These are phyloP conservation scores for Lenwebbia sp. DNA, from an alignment of 345 rosid species.

Conservation along the genomic window DNA sequence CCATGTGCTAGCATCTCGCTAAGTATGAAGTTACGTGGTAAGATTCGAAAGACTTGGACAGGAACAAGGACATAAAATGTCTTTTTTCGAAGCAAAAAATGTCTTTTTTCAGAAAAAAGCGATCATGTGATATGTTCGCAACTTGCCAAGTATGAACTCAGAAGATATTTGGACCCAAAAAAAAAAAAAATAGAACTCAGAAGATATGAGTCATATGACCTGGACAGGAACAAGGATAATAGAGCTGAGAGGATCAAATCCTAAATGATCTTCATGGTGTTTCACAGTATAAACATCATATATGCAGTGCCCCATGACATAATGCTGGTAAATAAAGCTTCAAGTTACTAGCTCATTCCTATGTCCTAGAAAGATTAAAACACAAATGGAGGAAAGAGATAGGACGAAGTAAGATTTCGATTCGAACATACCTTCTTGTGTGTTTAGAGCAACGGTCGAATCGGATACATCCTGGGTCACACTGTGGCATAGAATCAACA, in stretches of 20 bases:
- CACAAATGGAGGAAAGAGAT: neutral
- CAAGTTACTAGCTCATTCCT: neutral
- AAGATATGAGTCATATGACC: neutral
- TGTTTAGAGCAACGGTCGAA: slow-evolving; percentile 69
- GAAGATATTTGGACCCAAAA: too few species aligned
- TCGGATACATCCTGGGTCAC: slow-evolving; percentile 70
- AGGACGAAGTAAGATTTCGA: neutral
- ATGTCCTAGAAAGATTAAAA: neutral
- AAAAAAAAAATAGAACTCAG: too few species aligned
- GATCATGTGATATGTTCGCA: neutral
- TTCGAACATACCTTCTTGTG: slow-evolving; percentile 51
- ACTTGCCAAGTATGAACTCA: neutral
- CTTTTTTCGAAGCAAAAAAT: neutral
- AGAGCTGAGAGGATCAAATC: too few species aligned
- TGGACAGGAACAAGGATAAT: neutral
- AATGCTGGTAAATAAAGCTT: neutral
- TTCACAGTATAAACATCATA: neutral
- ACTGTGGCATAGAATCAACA: slow-evolving; percentile 23
- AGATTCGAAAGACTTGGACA: neutral
- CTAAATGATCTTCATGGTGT: neutral
- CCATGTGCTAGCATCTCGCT: neutral
- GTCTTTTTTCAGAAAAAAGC: neutral
- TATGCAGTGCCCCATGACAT: neutral
- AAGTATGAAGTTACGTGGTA: neutral
- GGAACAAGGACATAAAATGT: neutral